A percentile compares a stretch with the other conserved stretches of the same genome.
These are phyloP conservation scores for Cotoneaster glaucophyllus DNA, from an alignment of 306 rosid species.

Conservation along the genomic window DNA sequence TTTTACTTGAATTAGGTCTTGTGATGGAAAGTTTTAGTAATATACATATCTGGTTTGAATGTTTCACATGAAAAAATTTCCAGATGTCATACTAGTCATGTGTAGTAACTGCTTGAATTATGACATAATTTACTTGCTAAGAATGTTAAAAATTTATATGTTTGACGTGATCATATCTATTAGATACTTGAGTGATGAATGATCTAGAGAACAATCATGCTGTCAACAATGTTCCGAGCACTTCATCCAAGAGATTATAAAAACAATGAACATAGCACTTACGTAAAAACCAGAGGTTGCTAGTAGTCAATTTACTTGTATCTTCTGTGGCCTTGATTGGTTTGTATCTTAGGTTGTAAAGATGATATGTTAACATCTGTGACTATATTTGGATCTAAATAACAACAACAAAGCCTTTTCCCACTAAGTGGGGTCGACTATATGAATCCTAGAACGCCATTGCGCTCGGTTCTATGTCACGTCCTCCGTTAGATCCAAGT, in stretches of 20 bases:
- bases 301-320: background rate
- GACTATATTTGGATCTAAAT: background rate
- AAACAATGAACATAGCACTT: background rate
- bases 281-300: background rate
- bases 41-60: background rate
- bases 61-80: background rate
- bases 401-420: background rate
- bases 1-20: conserved; percentile 30
- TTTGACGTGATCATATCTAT: background rate
- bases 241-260: background rate
- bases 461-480: no score
- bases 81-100: background rate
- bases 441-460: no score
- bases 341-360: background rate
- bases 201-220: background rate
- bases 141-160: background rate
- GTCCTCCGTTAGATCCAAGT: no score
- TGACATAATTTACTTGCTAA: background rate
- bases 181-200: background rate
- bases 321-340: background rate
- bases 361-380: background rate
- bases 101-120: background rate
- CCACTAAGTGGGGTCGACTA: no score
- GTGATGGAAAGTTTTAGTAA: background rate
- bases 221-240: background rate